Evolutionary conservation across 169 alveolate genomes (phyloP).

Genomic region (Babesia bigemina): DNA sequence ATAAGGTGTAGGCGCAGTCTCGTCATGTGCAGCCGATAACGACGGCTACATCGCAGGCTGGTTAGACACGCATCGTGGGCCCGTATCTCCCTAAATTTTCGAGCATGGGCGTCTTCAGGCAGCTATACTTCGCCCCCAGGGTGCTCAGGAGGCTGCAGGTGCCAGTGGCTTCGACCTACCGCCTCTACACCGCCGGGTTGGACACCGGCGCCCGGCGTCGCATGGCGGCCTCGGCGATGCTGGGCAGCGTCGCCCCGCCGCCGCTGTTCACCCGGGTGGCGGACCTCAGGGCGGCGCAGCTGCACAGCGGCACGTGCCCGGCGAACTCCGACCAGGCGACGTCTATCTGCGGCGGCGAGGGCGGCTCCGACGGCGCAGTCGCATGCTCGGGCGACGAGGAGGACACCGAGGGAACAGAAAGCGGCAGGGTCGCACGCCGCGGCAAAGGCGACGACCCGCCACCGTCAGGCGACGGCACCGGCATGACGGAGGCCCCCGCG

Average conservation of each 20-base stretch:
- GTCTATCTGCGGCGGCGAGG: background rate
- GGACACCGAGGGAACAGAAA: slow-evolving; percentile 50
- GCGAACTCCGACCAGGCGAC: background rate
- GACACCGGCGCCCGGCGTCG: slow-evolving; percentile 12
- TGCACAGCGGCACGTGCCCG: slow-evolving; percentile 6
- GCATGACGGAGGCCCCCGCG: background rate
- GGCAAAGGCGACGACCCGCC: background rate
- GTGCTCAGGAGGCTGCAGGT: background rate
- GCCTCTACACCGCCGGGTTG: background rate
- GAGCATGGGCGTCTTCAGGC: slow-evolving; percentile 1
- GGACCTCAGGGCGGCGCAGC: background rate
- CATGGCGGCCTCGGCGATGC: slow-evolving; percentile 6
- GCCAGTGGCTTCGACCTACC: background rate
- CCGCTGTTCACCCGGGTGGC: background rate
- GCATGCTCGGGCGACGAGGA: slow-evolving; percentile 33
- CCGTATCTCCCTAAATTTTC: background rate
- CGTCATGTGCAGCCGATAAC: background rate
- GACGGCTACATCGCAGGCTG: background rate
- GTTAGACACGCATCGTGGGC: background rate
- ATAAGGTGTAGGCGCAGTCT: too few relatives aligned
- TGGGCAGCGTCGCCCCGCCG: slow-evolving; percentile 3
- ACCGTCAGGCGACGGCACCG: background rate
- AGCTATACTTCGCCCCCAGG: slow-evolving; percentile 10
- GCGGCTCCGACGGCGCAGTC: slow-evolving; percentile 10
- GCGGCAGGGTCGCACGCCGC: slow-evolving; percentile 24